A percentile compares a stretch with the other conserved stretches of the same genome.
Conservation (phyloP, 768 basidiomycete species). For the Amyloporia xantha region DNA sequence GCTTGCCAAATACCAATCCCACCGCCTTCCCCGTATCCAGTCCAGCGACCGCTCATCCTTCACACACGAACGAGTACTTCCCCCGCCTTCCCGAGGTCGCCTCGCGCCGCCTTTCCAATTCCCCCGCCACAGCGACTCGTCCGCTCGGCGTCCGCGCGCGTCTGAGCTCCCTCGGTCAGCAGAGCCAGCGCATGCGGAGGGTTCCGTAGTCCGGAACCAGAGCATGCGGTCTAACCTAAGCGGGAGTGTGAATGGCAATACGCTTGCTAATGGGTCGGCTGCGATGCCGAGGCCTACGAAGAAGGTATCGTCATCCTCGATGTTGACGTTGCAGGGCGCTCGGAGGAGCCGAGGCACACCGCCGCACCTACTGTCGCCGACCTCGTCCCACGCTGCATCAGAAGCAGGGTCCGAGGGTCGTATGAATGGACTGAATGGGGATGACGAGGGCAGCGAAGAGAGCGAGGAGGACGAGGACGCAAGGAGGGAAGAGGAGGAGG, state of each 20-base stretch:
- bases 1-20: slow-evolving; percentile 30
- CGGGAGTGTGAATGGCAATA: background rate
- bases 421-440: background rate
- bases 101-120: background rate
- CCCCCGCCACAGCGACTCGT: background rate
- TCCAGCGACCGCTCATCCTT: slow-evolving; percentile 6
- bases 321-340: slow-evolving; percentile 56
- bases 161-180: slow-evolving; percentile 58
- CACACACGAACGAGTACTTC: slow-evolving; percentile 18
- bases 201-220: background rate
- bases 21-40: slow-evolving; percentile 3
- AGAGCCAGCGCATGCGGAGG: background rate
- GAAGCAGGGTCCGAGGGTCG: slow-evolving; percentile 39
- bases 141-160: slow-evolving; percentile 55
- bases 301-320: slow-evolving; percentile 64
- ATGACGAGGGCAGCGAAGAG: slow-evolving; percentile 11
- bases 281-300: slow-evolving; percentile 24
- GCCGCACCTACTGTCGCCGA: slow-evolving; percentile 41
- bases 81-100: slow-evolving; percentile 9
- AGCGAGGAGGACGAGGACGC: slow-evolving; percentile 32
- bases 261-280: background rate
- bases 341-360: slow-evolving; percentile 30
- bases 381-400: slow-evolving; percentile 33
- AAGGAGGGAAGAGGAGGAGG: slow-evolving; percentile 61
- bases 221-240: background rate